phyloP scores from a whole-genome alignment of 2,329 filamentous ascomycete genomes.

The Ascosphaera apis region DNA sequence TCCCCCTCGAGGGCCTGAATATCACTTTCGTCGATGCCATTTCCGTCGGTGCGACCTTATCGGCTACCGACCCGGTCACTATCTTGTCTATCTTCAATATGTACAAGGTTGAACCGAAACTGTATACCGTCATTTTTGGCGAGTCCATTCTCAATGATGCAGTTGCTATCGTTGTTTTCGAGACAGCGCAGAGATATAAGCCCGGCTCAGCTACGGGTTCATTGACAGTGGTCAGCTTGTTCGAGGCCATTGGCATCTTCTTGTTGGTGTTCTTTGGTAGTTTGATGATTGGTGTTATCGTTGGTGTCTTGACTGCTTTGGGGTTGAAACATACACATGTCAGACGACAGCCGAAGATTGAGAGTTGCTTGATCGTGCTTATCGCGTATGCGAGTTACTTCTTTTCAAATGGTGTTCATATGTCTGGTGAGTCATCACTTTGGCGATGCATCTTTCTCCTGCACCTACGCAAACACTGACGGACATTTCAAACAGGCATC shows the following conservation, averaged over 20 bases:
- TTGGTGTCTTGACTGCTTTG: constrained; percentile 71
- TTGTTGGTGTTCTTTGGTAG: constrained; percentile 91
- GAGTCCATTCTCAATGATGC: constrained; percentile 97
- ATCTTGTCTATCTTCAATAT: constrained; percentile 98
- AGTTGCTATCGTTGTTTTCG: constrained; percentile 94
- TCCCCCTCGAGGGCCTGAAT: constrained; percentile 63
- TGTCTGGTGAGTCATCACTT: constrained; percentile 52
- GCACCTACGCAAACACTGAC: background rate
- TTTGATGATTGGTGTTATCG: constrained; percentile 63
- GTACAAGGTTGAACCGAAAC: constrained; percentile 95
- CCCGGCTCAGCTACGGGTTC: constrained; percentile 44
- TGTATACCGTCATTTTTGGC: constrained; percentile 97
- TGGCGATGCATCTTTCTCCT: too few species aligned
- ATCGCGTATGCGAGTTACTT: constrained; percentile 96
- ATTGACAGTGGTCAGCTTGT: constrained; percentile 57
- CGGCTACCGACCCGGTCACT: constrained; percentile 89
- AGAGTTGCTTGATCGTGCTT: constrained; percentile 81
- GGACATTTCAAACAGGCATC: constrained; percentile 38
- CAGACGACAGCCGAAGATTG: constrained; percentile 78
- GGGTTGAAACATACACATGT: constrained; percentile 89
- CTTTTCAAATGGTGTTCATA: constrained; percentile 83
- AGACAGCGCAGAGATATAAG: constrained; percentile 85
- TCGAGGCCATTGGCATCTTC: constrained; percentile 86
- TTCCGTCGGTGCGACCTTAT: constrained; percentile 85
- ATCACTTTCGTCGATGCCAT: constrained; percentile 92